These are phyloP conservation scores for Poa pratensis DNA, from an alignment of 176 grass and related monocot species.

Conservation along the genomic window DNA sequence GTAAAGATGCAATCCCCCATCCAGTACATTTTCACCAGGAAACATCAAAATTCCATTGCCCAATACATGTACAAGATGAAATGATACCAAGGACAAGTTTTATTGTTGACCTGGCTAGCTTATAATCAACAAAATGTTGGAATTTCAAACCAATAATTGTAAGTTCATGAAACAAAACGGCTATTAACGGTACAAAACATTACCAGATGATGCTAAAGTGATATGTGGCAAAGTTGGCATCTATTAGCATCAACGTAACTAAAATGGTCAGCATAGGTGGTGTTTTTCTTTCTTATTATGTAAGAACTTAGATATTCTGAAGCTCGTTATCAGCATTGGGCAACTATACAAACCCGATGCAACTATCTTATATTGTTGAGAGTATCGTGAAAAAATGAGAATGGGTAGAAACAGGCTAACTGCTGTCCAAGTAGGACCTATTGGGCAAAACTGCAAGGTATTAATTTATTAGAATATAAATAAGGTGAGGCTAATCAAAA, in stretches of 20 bases:
- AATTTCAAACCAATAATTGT: too few species aligned
- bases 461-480: not conserved
- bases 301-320: not conserved
- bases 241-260: not conserved
- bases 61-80: too few species aligned
- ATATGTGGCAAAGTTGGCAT: not conserved
- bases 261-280: not conserved
- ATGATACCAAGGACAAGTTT: too few species aligned
- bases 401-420: not conserved
- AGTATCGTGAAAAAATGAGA: not conserved
- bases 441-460: not conserved
- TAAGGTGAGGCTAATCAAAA: not conserved
- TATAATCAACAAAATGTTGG: too few species aligned
- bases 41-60: not conserved
- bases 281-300: not conserved
- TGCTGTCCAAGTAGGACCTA: not conserved
- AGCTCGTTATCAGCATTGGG: not conserved
- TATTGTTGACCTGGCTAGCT: too few species aligned
- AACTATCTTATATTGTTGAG: constrained; percentile 7
- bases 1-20: not conserved
- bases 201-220: not conserved
- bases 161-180: too few species aligned
- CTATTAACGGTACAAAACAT: not conserved
- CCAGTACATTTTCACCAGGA: not conserved
- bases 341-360: not conserved